Evolutionary conservation across 1,284 basidiomycete species (phyloP).

Genomic region (Jaminaea rosea): DNA sequence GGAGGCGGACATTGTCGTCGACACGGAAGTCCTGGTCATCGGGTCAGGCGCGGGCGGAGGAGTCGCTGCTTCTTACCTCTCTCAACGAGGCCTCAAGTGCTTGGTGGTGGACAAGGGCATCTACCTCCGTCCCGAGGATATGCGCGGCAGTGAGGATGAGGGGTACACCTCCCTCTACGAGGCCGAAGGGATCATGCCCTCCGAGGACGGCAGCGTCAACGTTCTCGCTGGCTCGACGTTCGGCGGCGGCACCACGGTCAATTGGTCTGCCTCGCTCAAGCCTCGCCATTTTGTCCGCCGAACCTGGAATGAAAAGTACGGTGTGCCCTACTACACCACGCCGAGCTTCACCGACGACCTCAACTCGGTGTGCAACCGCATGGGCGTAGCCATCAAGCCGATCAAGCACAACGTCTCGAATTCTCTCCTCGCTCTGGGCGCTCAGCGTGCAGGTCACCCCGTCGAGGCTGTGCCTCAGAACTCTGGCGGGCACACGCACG

Average conservation of each 20-base stretch:
- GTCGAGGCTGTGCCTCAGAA: conserved; percentile 48
- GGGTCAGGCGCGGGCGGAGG: conserved; percentile 52
- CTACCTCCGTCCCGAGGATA: conserved; percentile 46
- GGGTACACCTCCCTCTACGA: conserved; percentile 49
- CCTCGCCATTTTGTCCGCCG: conserved; percentile 48
- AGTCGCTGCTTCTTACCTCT: conserved; percentile 44
- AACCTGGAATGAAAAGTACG: conserved; percentile 48
- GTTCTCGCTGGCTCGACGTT: conserved; percentile 49
- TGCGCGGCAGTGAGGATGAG: conserved; percentile 43
- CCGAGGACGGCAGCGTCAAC: conserved; percentile 47
- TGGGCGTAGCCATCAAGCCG: conserved; percentile 46
- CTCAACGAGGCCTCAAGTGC: conserved; percentile 46
- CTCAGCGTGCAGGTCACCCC: conserved; percentile 42
- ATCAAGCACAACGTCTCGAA: conserved; percentile 48
- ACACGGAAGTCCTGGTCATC: conserved; percentile 47
- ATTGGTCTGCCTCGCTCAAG: conserved; percentile 51
- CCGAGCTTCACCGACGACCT: conserved; percentile 46
- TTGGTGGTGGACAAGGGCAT: conserved; percentile 51
- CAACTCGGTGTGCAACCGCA: conserved; percentile 47
- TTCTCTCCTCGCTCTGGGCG: conserved; percentile 43
- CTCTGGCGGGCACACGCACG: conserved; percentile 47
- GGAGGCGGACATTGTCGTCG: conserved; percentile 26
- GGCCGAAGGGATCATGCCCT: conserved; percentile 46
- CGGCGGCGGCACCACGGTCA: conserved; percentile 51
- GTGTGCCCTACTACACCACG: conserved; percentile 47